Evolutionary conservation across 441 rosid species (phyloP), one percentile per base, ranked within the genome.

Genomic region (Cnidoscolus chayamansa): DNA sequence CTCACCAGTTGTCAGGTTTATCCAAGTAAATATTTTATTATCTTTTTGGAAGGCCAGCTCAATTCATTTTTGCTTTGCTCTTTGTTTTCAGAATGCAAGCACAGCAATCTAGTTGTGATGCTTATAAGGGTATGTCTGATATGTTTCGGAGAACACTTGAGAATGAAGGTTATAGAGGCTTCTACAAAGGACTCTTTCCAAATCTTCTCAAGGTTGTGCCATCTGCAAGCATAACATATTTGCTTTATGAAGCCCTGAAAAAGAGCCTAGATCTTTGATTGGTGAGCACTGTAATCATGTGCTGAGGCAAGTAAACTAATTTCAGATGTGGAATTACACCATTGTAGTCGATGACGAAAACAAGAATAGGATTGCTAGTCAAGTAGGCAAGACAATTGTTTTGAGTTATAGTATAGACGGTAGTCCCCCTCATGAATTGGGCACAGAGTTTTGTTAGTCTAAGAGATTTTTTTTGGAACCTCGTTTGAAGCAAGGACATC

Each of bases 231-330:
- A 92, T 90, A 43, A 89, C 97, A 0, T 92, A 92, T 70, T 53
- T 90, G 82, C 87, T 90, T 69, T 90, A 90, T 67, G 96, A 90
- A 86, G 84, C 90, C 61, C 87, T 89, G 96, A 89, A 87, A 79
- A 89, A 90, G 77, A 83, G 82, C 50, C 78, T 90, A 81, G 87
- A 90, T 48, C 87, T 89, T 40, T 81, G 78, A 77, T 73, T 79
- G 64, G 63, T 67, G 64, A 71, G 70, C 47, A 55, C 40, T 63
- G 3, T 20, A 49, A 32, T 66, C 31, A 10, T 17, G 32, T 40
- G 49, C 56, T 35, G 30, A 40, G 40, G 65, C 60, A 10, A 12
- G 30, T 50, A 31, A 30, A 64, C 62, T 75, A 64, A 71, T 72
- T 37, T 40, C 74, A 15, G 64, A 72, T 72, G 35, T 54, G 65